phyloP scores from a whole-genome alignment of 352 stramenopile genomes.

The Globisporangium paddicum region DNA sequence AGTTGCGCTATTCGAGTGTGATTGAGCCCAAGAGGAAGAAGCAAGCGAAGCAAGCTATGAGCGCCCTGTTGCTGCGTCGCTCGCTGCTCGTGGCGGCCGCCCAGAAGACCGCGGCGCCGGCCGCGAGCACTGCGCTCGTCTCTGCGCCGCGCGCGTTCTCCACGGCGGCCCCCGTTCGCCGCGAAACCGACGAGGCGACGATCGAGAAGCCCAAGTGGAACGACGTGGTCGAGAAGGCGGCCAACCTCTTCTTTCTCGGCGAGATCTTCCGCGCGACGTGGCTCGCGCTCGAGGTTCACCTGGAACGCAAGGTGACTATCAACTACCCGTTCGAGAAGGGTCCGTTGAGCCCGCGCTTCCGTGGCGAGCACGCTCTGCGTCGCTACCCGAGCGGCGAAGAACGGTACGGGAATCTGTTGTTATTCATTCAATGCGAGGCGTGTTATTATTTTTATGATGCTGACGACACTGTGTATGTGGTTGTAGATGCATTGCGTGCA shows the following conservation, averaged over 20 bases:
- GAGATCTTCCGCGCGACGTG: constrained; percentile 78
- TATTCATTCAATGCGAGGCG: too few relatives aligned
- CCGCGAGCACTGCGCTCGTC: constrained; percentile 9
- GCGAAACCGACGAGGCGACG: constrained; percentile 17
- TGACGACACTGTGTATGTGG: background rate
- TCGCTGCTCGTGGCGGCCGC: constrained; percentile 33
- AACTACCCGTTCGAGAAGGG: constrained; percentile 99
- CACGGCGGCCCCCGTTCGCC: constrained; percentile 18
- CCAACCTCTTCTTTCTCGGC: constrained; percentile 80
- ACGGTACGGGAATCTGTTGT: constrained; percentile 45
- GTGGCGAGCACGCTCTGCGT: constrained; percentile 97
- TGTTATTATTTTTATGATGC: background rate
- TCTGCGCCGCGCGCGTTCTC: constrained; percentile 25
- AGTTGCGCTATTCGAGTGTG: constrained; percentile 16
- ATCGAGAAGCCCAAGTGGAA: constrained; percentile 57
- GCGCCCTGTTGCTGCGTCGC: constrained; percentile 54
- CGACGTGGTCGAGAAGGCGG: constrained; percentile 77
- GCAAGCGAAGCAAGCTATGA: constrained; percentile 33
- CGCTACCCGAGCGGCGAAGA: constrained; percentile 99
- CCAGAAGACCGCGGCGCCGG: constrained; percentile 19
- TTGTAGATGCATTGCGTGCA: constrained; percentile 98
- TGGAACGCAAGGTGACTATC: constrained; percentile 95
- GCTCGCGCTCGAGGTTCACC: constrained; percentile 76
- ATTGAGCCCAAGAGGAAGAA: constrained; percentile 4
- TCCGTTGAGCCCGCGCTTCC: constrained; percentile 95